phyloP scores from a whole-genome alignment of 345 rosid species.

The Brassica nigra region DNA sequence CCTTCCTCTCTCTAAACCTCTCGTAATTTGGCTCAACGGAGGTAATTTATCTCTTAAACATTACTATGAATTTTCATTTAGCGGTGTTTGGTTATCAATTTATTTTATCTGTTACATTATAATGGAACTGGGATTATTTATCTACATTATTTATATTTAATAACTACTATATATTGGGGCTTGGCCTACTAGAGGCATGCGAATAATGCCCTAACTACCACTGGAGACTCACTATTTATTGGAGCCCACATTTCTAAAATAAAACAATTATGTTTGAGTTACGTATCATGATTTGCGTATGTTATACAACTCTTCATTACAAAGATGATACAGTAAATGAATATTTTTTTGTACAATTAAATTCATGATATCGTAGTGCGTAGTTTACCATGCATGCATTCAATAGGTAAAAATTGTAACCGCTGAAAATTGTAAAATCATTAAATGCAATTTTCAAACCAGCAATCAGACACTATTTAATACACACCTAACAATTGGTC shows the following conservation, averaged over 20 bases:
- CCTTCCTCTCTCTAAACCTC: constrained; percentile 64
- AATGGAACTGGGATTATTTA: neutral
- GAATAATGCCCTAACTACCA: constrained; percentile 53
- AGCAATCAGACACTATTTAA: constrained; percentile 19
- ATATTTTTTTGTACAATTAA: neutral
- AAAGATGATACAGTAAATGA: neutral
- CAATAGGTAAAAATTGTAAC: neutral
- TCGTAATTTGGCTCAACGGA: constrained; percentile 97
- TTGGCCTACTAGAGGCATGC: constrained; percentile 43
- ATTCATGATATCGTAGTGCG: neutral
- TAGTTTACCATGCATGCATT: constrained; percentile 29
- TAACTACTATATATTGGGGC: neutral
- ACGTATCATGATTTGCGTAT: neutral
- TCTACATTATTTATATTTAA: neutral
- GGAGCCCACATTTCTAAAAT: constrained; percentile 5
- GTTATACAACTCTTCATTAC: neutral
- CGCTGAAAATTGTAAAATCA: constrained; percentile 14
- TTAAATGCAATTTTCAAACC: constrained; percentile 35
- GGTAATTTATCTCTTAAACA: constrained; percentile 44
- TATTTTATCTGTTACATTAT: neutral
- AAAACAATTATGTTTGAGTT: neutral
- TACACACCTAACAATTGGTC: constrained; percentile 40
- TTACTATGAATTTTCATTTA: no score
- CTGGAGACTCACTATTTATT: constrained; percentile 31
- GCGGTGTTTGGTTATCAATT: neutral